A percentile compares a stretch with the other conserved stretches of the same genome.
Conservation (phyloP, 345 rosid genomes). For the Bruguiera gymnorhiza region DNA sequence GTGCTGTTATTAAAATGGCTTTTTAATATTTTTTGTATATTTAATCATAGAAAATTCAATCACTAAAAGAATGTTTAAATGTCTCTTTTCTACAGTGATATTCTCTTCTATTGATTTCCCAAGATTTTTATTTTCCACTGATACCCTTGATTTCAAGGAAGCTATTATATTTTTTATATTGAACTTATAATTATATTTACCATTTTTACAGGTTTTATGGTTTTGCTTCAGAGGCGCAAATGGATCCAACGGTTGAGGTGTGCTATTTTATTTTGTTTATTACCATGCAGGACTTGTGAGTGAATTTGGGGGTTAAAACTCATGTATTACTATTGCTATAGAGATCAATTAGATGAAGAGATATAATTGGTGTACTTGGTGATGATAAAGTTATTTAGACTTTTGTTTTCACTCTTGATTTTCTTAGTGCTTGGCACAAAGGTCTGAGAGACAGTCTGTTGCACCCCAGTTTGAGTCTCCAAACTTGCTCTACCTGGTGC, state of each 20-base stretch:
- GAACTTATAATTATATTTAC: slow-evolving; percentile 6
- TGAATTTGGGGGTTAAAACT: neutral
- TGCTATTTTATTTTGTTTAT: slow-evolving; percentile 6
- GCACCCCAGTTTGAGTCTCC: slow-evolving; percentile 1
- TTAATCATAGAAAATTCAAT: no score
- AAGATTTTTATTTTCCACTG: neutral
- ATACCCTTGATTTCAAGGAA: neutral
- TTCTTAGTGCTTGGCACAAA: neutral
- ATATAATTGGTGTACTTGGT: neutral
- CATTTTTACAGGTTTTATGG: slow-evolving; percentile 69
- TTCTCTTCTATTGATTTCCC: no score
- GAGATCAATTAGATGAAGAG: neutral
- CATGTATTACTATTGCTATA: neutral
- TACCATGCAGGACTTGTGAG: neutral
- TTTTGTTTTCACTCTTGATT: neutral
- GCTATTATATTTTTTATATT: neutral
- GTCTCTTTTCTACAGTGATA: no score
- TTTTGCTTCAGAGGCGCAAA: slow-evolving; percentile 84
- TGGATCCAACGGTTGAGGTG: slow-evolving; percentile 94
- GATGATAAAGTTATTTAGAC: neutral
- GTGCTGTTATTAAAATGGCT: no score
- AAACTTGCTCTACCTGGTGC: neutral
- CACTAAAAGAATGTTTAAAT: no score
- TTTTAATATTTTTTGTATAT: no score
- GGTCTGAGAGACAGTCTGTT: neutral